Evolutionary conservation across 176 grass and related monocot species (phyloP), one percentile per base, ranked within the genome.

Genomic region (Raddia distichophylla): DNA sequence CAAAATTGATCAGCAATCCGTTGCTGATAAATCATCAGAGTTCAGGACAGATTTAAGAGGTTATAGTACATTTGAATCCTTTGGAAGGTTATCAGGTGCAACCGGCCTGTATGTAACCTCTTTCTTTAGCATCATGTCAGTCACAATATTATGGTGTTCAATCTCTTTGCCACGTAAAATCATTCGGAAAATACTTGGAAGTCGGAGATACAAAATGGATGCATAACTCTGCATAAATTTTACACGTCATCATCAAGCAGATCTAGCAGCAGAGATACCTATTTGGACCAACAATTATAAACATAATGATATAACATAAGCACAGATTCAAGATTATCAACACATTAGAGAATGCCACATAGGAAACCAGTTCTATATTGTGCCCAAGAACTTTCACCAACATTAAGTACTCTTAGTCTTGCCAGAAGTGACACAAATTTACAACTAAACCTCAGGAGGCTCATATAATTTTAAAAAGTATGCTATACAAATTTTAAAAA

Each of bases 111-210:
- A 98, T 54, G 88, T 95, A 76, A 98, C 87, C 87, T 95, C 90
- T 78, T 98, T 94, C 69, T 98, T 98, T 49, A 95, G 57, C 96
- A 98, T 98, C 96, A 98, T 98, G 84, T 98, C 90, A 85, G 85
- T 90, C 64, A 98, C 93, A 65, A 98, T 90, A 82, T 93, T 98
- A 82, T 98, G 96, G 76, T 98, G 96, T 16, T 95, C 93, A 89
- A 98, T 93, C 43, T 95, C 90, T 81, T 98, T 93, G 60, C 93
- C 96, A 56, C 96, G 90, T 68, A 98, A 68, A 81, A 93, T 86
- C 82, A 98, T 98, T 90, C 76, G 92, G 67, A 98, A 99, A 64
- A 82, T 47, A 80, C 67, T 81, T 49, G 93, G 93, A 77, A 99
- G 75, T 82, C 96, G 88, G 52, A 95, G 89, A 83, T 99, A 99